Evolutionary conservation across 78 protist genomes (phyloP).

Genomic region (Pigoraptor vietnamica): DNA sequence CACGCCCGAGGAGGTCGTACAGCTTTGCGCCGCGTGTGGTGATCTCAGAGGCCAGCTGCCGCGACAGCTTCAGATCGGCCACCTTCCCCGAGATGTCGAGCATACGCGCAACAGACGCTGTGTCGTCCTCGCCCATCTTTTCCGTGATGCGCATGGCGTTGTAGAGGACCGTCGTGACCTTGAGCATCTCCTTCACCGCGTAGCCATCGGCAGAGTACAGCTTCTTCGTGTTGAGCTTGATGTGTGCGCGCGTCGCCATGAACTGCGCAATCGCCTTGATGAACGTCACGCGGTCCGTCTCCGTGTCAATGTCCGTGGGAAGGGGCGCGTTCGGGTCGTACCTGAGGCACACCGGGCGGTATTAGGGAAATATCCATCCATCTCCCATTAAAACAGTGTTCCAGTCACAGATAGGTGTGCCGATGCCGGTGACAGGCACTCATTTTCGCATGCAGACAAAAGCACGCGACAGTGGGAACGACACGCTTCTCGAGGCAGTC

Average conservation of each 20-base stretch:
- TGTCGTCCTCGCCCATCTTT: not conserved
- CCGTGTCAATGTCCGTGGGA: not conserved
- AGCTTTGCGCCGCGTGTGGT: not conserved
- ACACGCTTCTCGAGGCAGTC: too few relatives aligned
- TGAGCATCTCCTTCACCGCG: constrained; percentile 61
- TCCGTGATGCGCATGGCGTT: constrained; percentile 16
- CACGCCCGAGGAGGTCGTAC: not conserved
- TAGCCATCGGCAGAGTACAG: constrained; percentile 59
- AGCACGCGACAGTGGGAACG: too few relatives aligned
- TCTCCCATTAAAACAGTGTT: not conserved
- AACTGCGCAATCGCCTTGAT: not conserved
- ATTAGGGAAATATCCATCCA: too few relatives aligned
- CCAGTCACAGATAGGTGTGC: not conserved
- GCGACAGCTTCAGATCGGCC: not conserved
- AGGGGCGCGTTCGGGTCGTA: constrained; percentile 31
- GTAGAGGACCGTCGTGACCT: constrained; percentile 34
- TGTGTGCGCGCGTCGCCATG: constrained; percentile 15
- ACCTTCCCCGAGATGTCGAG: not conserved
- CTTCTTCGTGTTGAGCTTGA: constrained; percentile 49
- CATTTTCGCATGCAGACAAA: too few relatives aligned
- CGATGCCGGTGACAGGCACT: too few relatives aligned
- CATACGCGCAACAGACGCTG: not conserved
- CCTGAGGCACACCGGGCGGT: not conserved
- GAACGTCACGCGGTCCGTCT: constrained; percentile 33
- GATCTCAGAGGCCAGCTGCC: not conserved